Evolutionary conservation across 768 basidiomycete species (phyloP), one percentile per base, ranked within the genome.

Genomic region (Boletus sp.): DNA sequence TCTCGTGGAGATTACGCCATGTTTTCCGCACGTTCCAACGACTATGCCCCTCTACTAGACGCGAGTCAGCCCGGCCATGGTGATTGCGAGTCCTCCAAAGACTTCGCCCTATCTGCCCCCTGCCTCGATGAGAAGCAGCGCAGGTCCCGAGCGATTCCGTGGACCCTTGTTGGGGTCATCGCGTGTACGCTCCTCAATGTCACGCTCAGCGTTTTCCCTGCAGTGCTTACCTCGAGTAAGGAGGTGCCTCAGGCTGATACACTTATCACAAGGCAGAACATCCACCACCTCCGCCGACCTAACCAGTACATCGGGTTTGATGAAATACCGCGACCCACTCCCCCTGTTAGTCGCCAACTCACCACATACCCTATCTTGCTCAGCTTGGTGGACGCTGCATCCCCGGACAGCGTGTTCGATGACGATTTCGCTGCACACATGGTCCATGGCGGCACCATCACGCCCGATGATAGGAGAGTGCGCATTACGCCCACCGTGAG

Each of bases 291-390:
- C 21, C 55, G 10, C 8, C 29, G 55, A 32, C 55, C 55, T 5
- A 49, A 56, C 37, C 55, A 56, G 35, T 56, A 56, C 30, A 56
- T 56, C 21, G 55, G 55, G 6, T 55, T 56, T 5, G 53, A 55
- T 4, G 53, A 55, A 13, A 56, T 56, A 38, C 47, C 10, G 6
- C 53, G 55, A 1, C 55, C 53, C 10, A 39, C 1, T 29, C 55
- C 55, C 7, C 47, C 53, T 7, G 21, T 55, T 32, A 11, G 15
- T 39, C 55, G 53, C 5, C 40, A 33, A 14, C 35, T 56, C 25
- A 55, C 37, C 25, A 43, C 53, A 2, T 56, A 56, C 30, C 55
- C 55, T 6, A 56, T 46, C 7, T 13, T 56, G 25, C 39, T 56
- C 34, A 56, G 55, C 25, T 41, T 56, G 23, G 53, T 56, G 47